Base-by-base conservation (phyloP, 2,329 filamentous ascomycete genomes). In the Xylaria hypoxylon region DNA sequence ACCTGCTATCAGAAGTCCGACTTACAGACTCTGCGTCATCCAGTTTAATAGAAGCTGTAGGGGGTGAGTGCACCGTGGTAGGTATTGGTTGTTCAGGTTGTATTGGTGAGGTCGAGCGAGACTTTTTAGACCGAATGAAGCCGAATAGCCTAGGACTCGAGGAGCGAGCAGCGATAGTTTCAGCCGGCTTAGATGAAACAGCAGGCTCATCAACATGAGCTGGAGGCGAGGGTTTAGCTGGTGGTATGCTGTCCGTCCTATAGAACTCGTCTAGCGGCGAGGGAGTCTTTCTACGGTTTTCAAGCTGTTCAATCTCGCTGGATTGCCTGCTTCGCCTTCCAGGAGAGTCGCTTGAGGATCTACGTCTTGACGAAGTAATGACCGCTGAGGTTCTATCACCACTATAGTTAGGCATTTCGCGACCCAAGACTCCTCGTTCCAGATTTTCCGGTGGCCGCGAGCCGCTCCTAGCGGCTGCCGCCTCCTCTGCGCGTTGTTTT, bases 401-500 rank as follows among this genome's bases (percentile, higher is more conserved):
- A 10, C 85, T 87, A n/a, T 90, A 75, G 0, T 86, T 87, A 28
- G 85, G 78, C 5, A 84, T 75, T 65, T 88, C 88, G 57, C 86
- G 85, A 24, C 88, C 88, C 52, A 90, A 73, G 2, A 89, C 85
- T 42, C 88, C 88, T 65, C 87, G 81, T 63, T 89, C 86, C 51
- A 90, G 79, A 60, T 89, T 89, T 51, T 82, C 80, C 1, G 85
- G 85, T 17, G 85, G 84, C 22, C 82, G 82, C 8, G 81, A 83
- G 17, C 85, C 86, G 45, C 79, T 79, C 44, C 84, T 82, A 42
- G 81, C 80, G 26, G 87, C 86, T 56, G 86, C 84, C 31, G 84
- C 84, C 73, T 87, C 82, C 70, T 89, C 86, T 55, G 84, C 83
- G 67, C 78, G 85, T 74, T 91, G 89, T 71, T 87, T 88, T 73